Base-by-base conservation (phyloP, 2,329 filamentous ascomycete genomes). In the Colletotrichum musicola region DNA sequence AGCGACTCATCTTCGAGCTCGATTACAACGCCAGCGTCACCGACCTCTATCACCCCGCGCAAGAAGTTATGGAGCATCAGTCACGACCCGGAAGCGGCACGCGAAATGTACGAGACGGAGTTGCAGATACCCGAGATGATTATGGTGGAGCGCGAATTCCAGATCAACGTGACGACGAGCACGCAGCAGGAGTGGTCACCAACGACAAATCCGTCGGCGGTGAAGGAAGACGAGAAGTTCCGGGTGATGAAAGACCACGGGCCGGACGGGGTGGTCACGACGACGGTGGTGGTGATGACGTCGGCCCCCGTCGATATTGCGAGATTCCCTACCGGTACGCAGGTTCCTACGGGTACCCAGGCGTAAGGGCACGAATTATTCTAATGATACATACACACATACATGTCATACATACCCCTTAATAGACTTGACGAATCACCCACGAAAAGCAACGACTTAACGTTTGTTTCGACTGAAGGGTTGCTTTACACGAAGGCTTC, bases 261-360 rank as follows among this genome's bases (percentile, higher is more conserved):
- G 2, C 62, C 65, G 6, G 65, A 65, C 6, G 65, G 65, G 13
- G 38, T 38, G 9, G 46, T 65, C 10, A 65, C 62, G 10, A 68
- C 65, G 6, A 60, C 62, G 6, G 62, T 68, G 13, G 65, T 65
- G 27, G 55, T 68, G 30, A 57, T 68, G 30, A 60, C 56, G 1
- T 65, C 62, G 6, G 56, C 62, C 6, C 59, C 59, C 9, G 59
- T 38, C 22, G 49, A 62, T 2, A 49, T 62, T n/a, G 46, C 59
- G 22, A 54, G 59, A 62, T 62, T 62, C 38, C 59, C 59, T 35
- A 35, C 30, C 30, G 30, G 30, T 9, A 25, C 22, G 22, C 22
- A 25, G 22, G 22, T 25, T 25, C 59, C 59, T 35, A 35, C 30
- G 7, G 30, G 7, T 9, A 10, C 10, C 6, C 6, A 35, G 12